Conservation (phyloP, 176 grass and related monocot species). For the Melocanna baccifera region DNA sequence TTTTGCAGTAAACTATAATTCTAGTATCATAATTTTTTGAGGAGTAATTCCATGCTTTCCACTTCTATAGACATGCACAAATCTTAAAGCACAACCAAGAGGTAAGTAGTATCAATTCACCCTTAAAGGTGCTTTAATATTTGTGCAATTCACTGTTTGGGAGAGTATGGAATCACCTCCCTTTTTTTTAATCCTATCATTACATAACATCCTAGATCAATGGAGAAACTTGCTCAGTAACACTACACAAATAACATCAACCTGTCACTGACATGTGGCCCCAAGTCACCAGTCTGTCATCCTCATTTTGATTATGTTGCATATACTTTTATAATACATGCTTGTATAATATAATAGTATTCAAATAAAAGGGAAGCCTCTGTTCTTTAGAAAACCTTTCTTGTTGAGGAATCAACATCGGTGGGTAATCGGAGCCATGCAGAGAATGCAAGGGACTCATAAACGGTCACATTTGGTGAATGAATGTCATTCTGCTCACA, state of each 20-base stretch:
- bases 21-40: not conserved
- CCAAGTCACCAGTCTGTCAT: not conserved
- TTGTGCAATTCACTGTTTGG: no score
- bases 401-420: constrained; percentile 50
- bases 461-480: constrained; percentile 70
- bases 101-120: no score
- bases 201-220: not conserved
- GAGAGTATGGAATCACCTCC: no score
- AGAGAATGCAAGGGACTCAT: constrained; percentile 72
- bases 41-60: no score
- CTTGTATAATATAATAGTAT: not conserved
- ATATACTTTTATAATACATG: not conserved
- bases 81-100: no score
- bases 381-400: constrained; percentile 57
- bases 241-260: no score
- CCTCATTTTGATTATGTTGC: not conserved
- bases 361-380: not conserved
- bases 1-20: not conserved
- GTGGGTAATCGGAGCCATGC: constrained; percentile 56
- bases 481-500: constrained; percentile 89
- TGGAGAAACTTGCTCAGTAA: not conserved
- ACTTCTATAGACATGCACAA: no score
- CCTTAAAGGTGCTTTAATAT: no score
- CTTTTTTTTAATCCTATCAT: not conserved
- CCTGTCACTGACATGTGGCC: no score